Conservation (phyloP, 208 protist species). For the Trypanosoma boissoni region DNA sequence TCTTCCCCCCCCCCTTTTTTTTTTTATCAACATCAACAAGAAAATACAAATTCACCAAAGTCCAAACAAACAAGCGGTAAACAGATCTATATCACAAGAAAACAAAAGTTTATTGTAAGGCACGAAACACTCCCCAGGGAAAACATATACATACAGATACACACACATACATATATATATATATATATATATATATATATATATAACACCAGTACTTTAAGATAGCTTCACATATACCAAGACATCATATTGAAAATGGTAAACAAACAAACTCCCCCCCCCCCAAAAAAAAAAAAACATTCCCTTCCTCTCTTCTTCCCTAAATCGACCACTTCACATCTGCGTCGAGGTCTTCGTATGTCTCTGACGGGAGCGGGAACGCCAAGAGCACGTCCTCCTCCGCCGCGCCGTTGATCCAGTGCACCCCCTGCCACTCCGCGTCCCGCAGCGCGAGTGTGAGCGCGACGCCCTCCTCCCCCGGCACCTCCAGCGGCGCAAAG, state of each 20-base stretch:
- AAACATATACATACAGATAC: neutral
- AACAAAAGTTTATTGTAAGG: too few species aligned
- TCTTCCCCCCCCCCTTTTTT: neutral
- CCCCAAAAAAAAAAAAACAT: too few species aligned
- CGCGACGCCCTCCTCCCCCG: constrained; percentile 22
- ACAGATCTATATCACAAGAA: too few species aligned
- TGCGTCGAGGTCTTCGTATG: constrained; percentile 41
- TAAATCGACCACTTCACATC: constrained; percentile 23
- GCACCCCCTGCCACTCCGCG: constrained; percentile 24
- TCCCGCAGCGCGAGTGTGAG: constrained; percentile 34
- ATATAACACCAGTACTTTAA: neutral
- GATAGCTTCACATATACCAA: neutral
- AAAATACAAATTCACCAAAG: too few species aligned
- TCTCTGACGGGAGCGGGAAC: constrained; percentile 18
- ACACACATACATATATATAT: neutral
- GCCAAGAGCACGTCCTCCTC: constrained; percentile 20
- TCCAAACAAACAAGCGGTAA: too few species aligned
- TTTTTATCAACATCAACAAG: too few species aligned
- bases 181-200: constrained; percentile 1
- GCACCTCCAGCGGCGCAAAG: constrained; percentile 18
- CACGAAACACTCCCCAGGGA: too few species aligned
- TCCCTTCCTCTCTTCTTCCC: too few species aligned
- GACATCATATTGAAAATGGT: too few species aligned
- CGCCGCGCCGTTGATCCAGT: constrained; percentile 23
- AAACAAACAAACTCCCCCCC: too few species aligned